These are phyloP conservation scores for Pichia deserticola DNA, from an alignment of 805 yeast species.

Conservation along the genomic window DNA sequence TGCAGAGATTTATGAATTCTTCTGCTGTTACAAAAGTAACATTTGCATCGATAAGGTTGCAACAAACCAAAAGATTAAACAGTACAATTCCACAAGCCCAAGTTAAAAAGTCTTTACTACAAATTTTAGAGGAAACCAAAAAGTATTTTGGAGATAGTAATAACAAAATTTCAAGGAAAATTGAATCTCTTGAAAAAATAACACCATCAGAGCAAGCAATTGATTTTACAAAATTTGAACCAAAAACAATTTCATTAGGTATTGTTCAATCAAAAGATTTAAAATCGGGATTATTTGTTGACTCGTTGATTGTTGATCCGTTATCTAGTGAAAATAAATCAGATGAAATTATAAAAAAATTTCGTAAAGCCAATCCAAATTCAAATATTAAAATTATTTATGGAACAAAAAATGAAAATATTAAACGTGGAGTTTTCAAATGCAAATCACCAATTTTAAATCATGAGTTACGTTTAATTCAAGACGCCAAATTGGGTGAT, in stretches of 20 bases:
- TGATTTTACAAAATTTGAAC: slow-evolving; percentile 12
- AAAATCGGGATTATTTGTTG: slow-evolving; percentile 18
- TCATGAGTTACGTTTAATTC: slow-evolving; percentile 23
- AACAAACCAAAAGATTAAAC: background rate
- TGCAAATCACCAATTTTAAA: slow-evolving; percentile 26
- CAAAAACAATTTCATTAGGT: slow-evolving; percentile 23
- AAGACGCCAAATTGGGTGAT: slow-evolving; percentile 21
- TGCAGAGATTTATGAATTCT: background rate
- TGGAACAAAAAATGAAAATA: slow-evolving; percentile 7
- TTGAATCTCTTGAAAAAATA: slow-evolving; percentile 13
- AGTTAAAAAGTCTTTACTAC: slow-evolving; percentile 1
- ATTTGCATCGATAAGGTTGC: background rate
- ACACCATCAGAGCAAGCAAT: slow-evolving; percentile 3
- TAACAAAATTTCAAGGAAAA: slow-evolving; percentile 10
- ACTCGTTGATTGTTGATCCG: slow-evolving; percentile 26
- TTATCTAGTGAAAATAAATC: slow-evolving; percentile 20
- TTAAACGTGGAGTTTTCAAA: slow-evolving; percentile 12
- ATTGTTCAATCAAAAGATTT: slow-evolving; percentile 18
- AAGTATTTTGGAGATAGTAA: slow-evolving; percentile 10
- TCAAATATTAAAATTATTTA: slow-evolving; percentile 13
- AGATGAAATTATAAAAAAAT: slow-evolving; percentile 11
- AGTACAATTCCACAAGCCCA: background rate
- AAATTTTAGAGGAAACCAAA: slow-evolving; percentile 10
- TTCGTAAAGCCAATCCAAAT: slow-evolving; percentile 5
- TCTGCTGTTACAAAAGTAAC: background rate